Evolutionary conservation across 345 rosid species (phyloP), one percentile per base, ranked within the genome.

Genomic region (Hibiscus tridactylites): DNA sequence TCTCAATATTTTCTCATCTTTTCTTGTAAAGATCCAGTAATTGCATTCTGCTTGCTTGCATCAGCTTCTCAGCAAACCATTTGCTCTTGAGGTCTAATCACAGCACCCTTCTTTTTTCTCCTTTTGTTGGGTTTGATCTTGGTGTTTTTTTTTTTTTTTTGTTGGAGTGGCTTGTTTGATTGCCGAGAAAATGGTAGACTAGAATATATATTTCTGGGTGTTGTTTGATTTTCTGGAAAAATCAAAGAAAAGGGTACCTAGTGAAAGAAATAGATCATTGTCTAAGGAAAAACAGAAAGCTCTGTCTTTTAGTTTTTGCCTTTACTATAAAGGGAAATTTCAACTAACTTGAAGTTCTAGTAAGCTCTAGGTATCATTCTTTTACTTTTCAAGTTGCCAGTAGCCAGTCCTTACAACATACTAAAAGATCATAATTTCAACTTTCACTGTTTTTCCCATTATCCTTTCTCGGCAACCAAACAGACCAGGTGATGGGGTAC

Each of bases 31-130:
- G 69, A 8, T 54, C 16, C 42, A 58, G 65, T 35, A 79, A 42
- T 76, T 82, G 73, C 33, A 53, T 57, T 69, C 87, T 69, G 71
- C 77, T 72, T 42, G 72, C 62, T 68, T 75, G 65, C 66, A 42
- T 71, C 81, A 74, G 47, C 79, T 74, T 62, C 65, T 81, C 67
- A 74, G 77, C 74, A 11, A 19, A 28, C 49, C 65, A 13, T 59
- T 74, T 47, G 71, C 9, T 60, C 42, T 61, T 74, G 68, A 73
- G 73, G 67, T 61, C 68, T 78, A 73, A 80, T 75, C 72, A 76
- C 80, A 79, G 21, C 12, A 4, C 67, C 16, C 15, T 61, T 16
- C n/a, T 21, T 44, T 58, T 12, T 11, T 39, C 44, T 39, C 44
- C 44, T 39, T 39, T 39, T 39, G 44, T 6, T 8, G 44, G 44